Base-by-base conservation (phyloP, 2,329 filamentous ascomycete species). In the Capronia epimyces region DNA sequence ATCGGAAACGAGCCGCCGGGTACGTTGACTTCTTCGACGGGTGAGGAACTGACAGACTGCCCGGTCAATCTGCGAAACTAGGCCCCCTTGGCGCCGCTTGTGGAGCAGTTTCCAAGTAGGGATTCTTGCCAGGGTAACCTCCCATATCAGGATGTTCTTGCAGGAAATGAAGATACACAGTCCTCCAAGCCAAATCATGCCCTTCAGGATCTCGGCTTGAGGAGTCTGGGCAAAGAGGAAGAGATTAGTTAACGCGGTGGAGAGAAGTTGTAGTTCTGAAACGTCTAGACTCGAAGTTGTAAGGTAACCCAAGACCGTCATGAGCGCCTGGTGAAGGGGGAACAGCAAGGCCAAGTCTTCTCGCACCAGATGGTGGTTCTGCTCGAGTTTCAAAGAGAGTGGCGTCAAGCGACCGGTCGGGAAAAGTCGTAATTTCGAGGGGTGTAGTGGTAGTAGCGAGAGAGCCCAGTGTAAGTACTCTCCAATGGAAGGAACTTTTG, bases 251-350 rank as follows among this genome's bases (percentile, higher is more conserved):
- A 98, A 75, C 1, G 83, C 82, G 32, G 86, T 80, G 0, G 91
- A 91, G 13, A 97, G 78, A 8, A 98, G 75, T 62, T 96, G 89
- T 36, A 96, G 76, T 67, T 98, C 93, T 3, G 93, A 83, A 1
- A 86, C 80, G 45, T 97, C 75, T 36, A 97, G 77, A 67, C 90
- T 96, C 1, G 89, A 95, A 0, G 88, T 91, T 1, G 90, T 91
- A 56, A 97, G 77, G 64, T 87, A 83, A 62, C 87, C 82, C 49
- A 97, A 67, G 24, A 87, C 81, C 24, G 78, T 75, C 64, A 87
- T 82, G 20, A 95, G 72, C 24, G 82, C 82, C 67, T 87, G 85
- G 63, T 96, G 90, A 39, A 97, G 73, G 13, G 91, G 88, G 65
- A 91, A 95, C 50, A 96, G 69, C 50, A 86, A 72, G 22, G 79